Evolutionary conservation across 345 rosid species (phyloP), one percentile per base, ranked within the genome.

Genomic region (Pelargonium nanum): DNA sequence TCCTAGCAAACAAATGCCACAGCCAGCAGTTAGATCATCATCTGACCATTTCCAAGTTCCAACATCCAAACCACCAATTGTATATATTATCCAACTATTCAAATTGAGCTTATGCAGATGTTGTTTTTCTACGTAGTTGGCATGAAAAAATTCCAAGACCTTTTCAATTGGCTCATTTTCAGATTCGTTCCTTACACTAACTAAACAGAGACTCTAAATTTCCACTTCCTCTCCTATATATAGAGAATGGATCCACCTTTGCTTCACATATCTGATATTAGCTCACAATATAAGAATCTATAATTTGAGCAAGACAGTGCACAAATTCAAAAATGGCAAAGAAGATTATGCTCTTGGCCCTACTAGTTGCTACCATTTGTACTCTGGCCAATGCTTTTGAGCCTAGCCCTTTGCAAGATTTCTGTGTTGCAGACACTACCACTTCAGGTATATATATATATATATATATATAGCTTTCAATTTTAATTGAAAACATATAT

Each of bases 351-450:
- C 7, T 55, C 5, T 16, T 22, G 10, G n/a, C 32, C 19, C 16
- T 65, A 13, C 16, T 65, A 13, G 40, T 57, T 3, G 56, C 60
- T 6, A 0, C 58, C 12, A 16, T 51, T 57, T 61, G 63, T 19
- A 0, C 58, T 13, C 22, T 60, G 5, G 54, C 50, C 12, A 15
- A 56, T 6, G 66, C 66, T 16, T 68, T 45, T 32, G 68, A 62
- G 34, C 63, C 68, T 5, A 52, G 56, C 16, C 68, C 71, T 9
- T 23, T 62, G 21, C 75, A 66, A 34, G 71, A 66, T 66, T 66
- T 72, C 50, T 66, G 71, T 21, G 56, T 72, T 1, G 71, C 75
- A 9, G 68, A 62, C 24, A 19, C 25, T 6, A 30, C 23, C 23
- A 56, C 48, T 52, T 63, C 66, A 57, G 54, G 61, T 61, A 24